Evolutionary conservation across 495 filamentous ascomycete genomes (phyloP).

Genomic region (Aspergillus haitiensis): DNA sequence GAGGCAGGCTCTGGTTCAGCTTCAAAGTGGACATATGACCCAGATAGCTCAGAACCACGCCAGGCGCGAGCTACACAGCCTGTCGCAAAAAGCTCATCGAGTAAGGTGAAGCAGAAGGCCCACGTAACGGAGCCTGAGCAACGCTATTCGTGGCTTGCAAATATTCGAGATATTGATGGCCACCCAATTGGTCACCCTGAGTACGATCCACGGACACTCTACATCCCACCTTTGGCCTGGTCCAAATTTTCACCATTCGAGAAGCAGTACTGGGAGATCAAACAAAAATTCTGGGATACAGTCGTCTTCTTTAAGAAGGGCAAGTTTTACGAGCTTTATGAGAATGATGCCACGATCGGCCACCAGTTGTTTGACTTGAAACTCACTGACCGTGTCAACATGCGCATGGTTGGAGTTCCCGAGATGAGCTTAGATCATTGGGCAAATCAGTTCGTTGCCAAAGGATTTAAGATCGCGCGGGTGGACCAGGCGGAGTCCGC

Average conservation of each 20-base stretch:
- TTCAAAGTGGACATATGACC: conserved; percentile 82
- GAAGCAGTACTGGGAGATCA: conserved; percentile 99
- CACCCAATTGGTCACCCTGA: conserved; percentile 80
- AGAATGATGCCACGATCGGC: conserved; percentile 96
- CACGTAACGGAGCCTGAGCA: conserved; percentile 76
- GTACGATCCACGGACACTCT: conserved; percentile 88
- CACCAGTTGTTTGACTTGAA: conserved; percentile 98
- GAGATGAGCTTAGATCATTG: conserved; percentile 88
- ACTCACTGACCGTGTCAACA: conserved; percentile 96
- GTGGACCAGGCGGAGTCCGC: conserved; percentile 97
- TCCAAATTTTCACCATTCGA: conserved; percentile 86
- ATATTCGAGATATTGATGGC: conserved; percentile 76
- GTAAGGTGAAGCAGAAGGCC: conserved; percentile 68
- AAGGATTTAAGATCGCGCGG: conserved; percentile 92
- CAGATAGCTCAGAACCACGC: conserved; percentile 64
- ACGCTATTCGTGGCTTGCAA: conserved; percentile 86
- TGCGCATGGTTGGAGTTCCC: conserved; percentile 96
- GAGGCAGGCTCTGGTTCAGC: conserved; percentile 70
- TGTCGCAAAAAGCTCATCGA: conserved; percentile 47
- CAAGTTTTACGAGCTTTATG: conserved; percentile 98
- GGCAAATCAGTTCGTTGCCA: conserved; percentile 92
- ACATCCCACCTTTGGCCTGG: conserved; percentile 78
- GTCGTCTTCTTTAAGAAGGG: conserved; percentile 99
- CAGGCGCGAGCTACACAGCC: conserved; percentile 49
- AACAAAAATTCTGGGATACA: conserved; percentile 95